A percentile compares a stretch with the other conserved stretches of the same genome.
Evolutionary conservation across 345 rosid genomes (phyloP).

Genomic region (Bretschneidera sinensis): DNA sequence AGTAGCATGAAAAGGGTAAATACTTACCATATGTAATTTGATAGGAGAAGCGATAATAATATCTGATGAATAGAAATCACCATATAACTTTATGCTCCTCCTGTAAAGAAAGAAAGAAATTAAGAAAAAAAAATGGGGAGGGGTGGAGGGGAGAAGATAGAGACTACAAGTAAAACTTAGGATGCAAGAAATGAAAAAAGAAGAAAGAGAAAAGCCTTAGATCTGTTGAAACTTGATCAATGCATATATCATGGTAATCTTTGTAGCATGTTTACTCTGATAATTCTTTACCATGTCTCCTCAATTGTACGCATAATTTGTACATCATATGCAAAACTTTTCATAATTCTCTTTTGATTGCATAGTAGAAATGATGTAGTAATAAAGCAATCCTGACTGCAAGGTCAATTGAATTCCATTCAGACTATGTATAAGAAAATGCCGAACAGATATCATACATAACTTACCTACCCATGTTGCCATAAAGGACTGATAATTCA

Average conservation of each 20-base stretch:
- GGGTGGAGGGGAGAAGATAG: not conserved
- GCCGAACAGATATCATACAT: too few species aligned
- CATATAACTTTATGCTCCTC: slow-evolving; percentile 73
- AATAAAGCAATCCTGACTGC: not conserved
- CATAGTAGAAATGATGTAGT: too few species aligned
- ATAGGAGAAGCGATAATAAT: slow-evolving; percentile 89
- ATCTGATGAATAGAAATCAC: slow-evolving; percentile 85
- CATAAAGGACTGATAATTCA: too few species aligned
- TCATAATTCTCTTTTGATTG: too few species aligned
- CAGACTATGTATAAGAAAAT: too few species aligned
- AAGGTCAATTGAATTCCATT: not conserved
- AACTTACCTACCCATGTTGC: too few species aligned
- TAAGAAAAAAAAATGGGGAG: too few species aligned
- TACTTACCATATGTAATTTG: slow-evolving; percentile 54
- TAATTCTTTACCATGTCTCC: too few species aligned
- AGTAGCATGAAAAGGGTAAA: slow-evolving; percentile 1
- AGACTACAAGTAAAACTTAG: not conserved
- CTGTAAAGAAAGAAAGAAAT: slow-evolving; percentile 23
- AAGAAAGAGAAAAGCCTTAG: not conserved
- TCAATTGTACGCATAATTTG: too few species aligned
- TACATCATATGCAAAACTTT: too few species aligned
- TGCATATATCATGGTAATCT: too few species aligned
- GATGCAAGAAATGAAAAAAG: not conserved
- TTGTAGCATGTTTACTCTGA: too few species aligned
- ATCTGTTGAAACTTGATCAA: not conserved